Evolutionary conservation across 2,329 filamentous ascomycete species (phyloP), one percentile per base, ranked within the genome.

Genomic region (Fusarium sp.): DNA sequence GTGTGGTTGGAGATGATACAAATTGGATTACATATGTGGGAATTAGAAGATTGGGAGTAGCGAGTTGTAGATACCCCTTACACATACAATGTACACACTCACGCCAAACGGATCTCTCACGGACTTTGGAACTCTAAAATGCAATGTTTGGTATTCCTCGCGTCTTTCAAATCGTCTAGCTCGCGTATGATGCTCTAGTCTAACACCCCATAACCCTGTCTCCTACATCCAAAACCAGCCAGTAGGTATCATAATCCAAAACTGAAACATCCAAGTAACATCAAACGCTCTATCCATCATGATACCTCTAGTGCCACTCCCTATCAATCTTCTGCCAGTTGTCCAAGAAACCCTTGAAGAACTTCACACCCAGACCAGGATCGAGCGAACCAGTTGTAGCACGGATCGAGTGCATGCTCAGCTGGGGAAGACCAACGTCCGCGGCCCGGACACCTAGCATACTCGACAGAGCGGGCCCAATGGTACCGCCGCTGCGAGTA

Each of bases 351-450:
- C 89, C 93, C 81, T 92, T 91, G 80, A 97, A 97, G 66, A 93
- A 86, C 78, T 91, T 89, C 15, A 95, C 91, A 5, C 93, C 94
- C 65, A 97, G 79, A 0, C 94, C 94, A 0, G 94, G 94, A 73
- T 98, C 94, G 64, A 93, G 75, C 34, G 86, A 85, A 3, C 94
- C 94, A 0, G 92, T 96, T 0, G 93, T 97, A 0, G 94, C 94
- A 25, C 94, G 85, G 66, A 98, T 91, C 48, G 88, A 91, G 77
- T 98, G 94, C 94, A 98, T 98, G 72, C 90, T 94, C 69, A 97
- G 78, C 79, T 98, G 94, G 6, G 93, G 89, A 70, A 98, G 89
- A 12, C 94, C 94, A 1, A 91, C 92, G 74, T 98, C 94, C 44
- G 95, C 90, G 0, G 92, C 87, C 47, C 91, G 81, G 57, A 96